phyloP scores from a whole-genome alignment of 139 green algal genomes.

The Chlamydomonas sp. region DNA sequence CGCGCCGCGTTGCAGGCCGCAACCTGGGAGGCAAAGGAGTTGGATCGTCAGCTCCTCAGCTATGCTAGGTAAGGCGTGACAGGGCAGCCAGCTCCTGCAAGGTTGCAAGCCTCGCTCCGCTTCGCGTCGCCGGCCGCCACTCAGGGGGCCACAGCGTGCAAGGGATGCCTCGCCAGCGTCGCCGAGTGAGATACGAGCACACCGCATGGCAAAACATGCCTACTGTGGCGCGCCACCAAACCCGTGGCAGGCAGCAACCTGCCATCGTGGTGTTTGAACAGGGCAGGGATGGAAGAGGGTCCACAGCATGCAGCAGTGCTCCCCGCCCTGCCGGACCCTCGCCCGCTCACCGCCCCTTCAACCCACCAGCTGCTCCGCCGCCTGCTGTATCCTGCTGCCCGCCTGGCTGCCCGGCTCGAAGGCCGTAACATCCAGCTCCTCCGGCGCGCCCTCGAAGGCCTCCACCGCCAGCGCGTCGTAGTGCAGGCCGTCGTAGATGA shows the following conservation, averaged over 20 bases:
- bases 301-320: too few relatives aligned
- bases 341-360: neutral
- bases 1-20: conserved; percentile 59
- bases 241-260: neutral
- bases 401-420: conserved; percentile 13
- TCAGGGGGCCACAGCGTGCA: too few relatives aligned
- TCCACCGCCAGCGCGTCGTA: conserved; percentile 84
- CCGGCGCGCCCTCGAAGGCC: conserved; percentile 74
- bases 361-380: conserved; percentile 61
- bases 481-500: conserved; percentile 83
- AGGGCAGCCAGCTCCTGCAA: too few relatives aligned
- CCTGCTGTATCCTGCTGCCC: conserved; percentile 47
- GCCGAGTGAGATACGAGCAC: too few relatives aligned
- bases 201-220: neutral
- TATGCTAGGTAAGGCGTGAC: too few relatives aligned
- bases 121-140: too few relatives aligned
- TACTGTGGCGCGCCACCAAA: neutral
- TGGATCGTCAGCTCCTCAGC: too few relatives aligned
- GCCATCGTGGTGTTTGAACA: neutral
- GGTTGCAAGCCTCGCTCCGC: too few relatives aligned
- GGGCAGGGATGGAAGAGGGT: too few relatives aligned
- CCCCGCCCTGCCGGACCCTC: neutral
- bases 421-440: conserved; percentile 85
- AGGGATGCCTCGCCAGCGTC: too few relatives aligned
- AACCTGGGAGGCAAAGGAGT: conserved; percentile 19